phyloP scores from a whole-genome alignment of 257 asterid species.

The Solanum gracilifrons region DNA sequence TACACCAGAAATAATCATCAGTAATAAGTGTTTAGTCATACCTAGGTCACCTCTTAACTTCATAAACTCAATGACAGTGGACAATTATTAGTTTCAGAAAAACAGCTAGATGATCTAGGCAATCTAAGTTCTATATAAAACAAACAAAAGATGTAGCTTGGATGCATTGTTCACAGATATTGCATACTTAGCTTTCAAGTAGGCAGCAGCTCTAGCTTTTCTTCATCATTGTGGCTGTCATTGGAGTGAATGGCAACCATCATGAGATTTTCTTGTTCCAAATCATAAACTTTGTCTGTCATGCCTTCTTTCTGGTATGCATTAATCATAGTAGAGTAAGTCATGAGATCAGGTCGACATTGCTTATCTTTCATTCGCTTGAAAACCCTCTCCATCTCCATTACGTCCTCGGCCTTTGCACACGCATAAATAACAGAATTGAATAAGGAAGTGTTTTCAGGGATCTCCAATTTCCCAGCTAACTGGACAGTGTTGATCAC shows the following conservation, averaged over 20 bases:
- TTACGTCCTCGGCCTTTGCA: slow-evolving; percentile 68
- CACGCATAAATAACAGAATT: slow-evolving; percentile 79
- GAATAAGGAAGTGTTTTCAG: slow-evolving; percentile 73
- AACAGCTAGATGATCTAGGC: neutral
- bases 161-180: neutral
- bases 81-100: neutral
- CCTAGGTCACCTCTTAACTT: neutral
- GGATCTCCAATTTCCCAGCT: slow-evolving; percentile 79
- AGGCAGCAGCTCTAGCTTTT: slow-evolving; percentile 2
- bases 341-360: slow-evolving; percentile 57
- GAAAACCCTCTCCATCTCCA: slow-evolving; percentile 90
- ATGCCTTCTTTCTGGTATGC: slow-evolving; percentile 77
- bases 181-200: neutral
- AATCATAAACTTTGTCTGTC: slow-evolving; percentile 62
- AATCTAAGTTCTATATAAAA: neutral
- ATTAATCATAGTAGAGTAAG: slow-evolving; percentile 64
- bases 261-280: slow-evolving; percentile 55
- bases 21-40: neutral
- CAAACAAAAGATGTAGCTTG: neutral
- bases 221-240: slow-evolving; percentile 11
- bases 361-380: slow-evolving; percentile 69
- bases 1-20: neutral
- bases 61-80: neutral
- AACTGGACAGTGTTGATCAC: slow-evolving; percentile 62
- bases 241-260: slow-evolving; percentile 3